Evolutionary conservation across 2,329 filamentous ascomycete species (phyloP).

Genomic region (Colletotrichum sp.): DNA sequence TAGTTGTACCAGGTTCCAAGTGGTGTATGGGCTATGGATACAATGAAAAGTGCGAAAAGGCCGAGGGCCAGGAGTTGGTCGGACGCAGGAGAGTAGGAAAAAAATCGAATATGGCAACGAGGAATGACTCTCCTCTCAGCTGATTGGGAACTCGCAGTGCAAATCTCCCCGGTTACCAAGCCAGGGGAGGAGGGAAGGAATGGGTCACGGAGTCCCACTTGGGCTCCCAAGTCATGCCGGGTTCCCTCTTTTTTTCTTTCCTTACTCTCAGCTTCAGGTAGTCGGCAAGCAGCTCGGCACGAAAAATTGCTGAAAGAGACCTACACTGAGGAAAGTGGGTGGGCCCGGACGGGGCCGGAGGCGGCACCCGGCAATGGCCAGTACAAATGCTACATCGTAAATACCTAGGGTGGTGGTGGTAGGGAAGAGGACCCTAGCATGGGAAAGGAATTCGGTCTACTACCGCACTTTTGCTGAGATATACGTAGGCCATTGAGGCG

Average conservation of each 20-base stretch:
- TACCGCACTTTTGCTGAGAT: not conserved
- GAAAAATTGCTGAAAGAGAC: not conserved
- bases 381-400: not conserved
- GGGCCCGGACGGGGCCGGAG: constrained; percentile 2
- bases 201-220: constrained; percentile 14
- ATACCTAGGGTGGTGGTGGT: not conserved
- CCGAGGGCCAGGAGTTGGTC: not conserved
- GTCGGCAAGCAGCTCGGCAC: constrained; percentile 7
- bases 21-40: not conserved
- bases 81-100: not conserved
- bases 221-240: not conserved
- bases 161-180: constrained; percentile 17
- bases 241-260: not conserved
- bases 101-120: constrained; percentile 4
- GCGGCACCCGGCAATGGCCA: constrained; percentile 1
- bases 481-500: not conserved
- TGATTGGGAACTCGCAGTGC: constrained; percentile 7
- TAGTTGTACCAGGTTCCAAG: not conserved
- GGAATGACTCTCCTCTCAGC: constrained; percentile 14
- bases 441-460: not conserved
- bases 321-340: not conserved
- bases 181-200: not conserved
- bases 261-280: not conserved
- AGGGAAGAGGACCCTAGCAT: not conserved
- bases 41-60: not conserved